Conservation (phyloP, 2,329 filamentous ascomycete genomes). For the Colletotrichum lini region DNA sequence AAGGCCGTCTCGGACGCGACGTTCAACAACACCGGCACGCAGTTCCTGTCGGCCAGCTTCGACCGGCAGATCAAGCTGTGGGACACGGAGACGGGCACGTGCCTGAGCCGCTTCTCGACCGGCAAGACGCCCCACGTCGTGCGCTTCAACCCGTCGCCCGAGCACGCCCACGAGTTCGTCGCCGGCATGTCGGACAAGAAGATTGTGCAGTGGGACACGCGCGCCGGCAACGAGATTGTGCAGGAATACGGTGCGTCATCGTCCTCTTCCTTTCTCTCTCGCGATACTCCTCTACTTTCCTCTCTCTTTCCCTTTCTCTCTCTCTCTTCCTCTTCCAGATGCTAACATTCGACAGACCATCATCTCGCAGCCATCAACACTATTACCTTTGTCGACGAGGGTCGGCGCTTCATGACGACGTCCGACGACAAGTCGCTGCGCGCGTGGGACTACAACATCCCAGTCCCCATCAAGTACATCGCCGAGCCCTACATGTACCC, state of each 20-base stretch:
- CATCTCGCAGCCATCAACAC: constrained; percentile 98
- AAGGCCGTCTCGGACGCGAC: constrained; percentile 92
- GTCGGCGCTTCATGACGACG: constrained; percentile 96
- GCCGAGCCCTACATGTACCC: constrained; percentile 98
- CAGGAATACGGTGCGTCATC: constrained; percentile 79
- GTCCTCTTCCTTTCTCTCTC: no score
- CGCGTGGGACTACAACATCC: constrained; percentile 98
- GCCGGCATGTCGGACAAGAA: constrained; percentile 99
- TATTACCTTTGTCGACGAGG: constrained; percentile 94
- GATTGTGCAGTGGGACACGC: constrained; percentile 95
- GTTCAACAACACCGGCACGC: constrained; percentile 86
- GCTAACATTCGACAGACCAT: constrained; percentile 72
- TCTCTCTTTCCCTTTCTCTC: no score
- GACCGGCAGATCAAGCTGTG: constrained; percentile 97
- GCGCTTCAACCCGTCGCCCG: constrained; percentile 87
- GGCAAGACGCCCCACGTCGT: constrained; percentile 97
- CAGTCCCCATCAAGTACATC: constrained; percentile 98
- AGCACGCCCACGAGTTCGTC: constrained; percentile 89
- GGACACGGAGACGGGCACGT: constrained; percentile 96
- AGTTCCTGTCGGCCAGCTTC: constrained; percentile 92
- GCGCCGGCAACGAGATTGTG: constrained; percentile 81
- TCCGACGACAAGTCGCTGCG: constrained; percentile 96
- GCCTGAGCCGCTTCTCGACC: constrained; percentile 89
- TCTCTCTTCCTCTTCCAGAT: no score
- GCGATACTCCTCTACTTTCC: neutral